These are phyloP conservation scores for Trypanosoma avium DNA, from an alignment of 208 protist species.

Conservation along the genomic window DNA sequence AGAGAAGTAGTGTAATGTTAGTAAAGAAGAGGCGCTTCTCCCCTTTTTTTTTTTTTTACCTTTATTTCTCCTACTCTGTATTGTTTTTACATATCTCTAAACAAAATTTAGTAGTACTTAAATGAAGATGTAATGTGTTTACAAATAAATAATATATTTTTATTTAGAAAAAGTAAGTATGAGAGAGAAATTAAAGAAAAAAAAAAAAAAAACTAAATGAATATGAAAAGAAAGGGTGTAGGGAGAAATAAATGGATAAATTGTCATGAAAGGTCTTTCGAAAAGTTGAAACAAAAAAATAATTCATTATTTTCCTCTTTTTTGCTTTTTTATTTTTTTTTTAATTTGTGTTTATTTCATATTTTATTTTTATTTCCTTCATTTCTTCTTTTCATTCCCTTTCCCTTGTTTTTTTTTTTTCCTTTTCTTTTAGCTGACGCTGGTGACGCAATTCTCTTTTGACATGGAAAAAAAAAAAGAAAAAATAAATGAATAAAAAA, in stretches of 20 bases:
- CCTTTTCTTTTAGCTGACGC: too few species aligned
- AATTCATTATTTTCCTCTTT: neutral
- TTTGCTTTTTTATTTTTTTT: neutral
- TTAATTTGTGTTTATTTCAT: constrained; percentile 11
- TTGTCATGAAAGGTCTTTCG: too few species aligned
- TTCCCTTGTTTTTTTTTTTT: neutral
- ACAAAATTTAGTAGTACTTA: too few species aligned
- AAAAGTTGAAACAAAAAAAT: neutral
- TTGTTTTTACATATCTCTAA: neutral
- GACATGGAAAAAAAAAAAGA: neutral
- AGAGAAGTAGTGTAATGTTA: too few species aligned
- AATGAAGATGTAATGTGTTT: too few species aligned
- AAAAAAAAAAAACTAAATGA: constrained; percentile 9
- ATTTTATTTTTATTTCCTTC: neutral
- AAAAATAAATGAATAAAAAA: neutral
- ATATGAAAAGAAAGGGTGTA: neutral
- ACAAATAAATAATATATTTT: too few species aligned
- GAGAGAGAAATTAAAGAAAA: neutral
- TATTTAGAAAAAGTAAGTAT: constrained; percentile 7
- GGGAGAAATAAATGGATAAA: neutral
- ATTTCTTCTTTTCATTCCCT: constrained; percentile 1
- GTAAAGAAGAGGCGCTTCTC: too few species aligned
- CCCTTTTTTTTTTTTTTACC: constrained; percentile 16
- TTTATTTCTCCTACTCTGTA: constrained; percentile 1
- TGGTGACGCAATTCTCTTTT: neutral